Percentiles rank a stretch among this genome's conserved stretches.
Conservation (phyloP, 495 filamentous ascomycete genomes). For the Penicillium verhagenii region DNA sequence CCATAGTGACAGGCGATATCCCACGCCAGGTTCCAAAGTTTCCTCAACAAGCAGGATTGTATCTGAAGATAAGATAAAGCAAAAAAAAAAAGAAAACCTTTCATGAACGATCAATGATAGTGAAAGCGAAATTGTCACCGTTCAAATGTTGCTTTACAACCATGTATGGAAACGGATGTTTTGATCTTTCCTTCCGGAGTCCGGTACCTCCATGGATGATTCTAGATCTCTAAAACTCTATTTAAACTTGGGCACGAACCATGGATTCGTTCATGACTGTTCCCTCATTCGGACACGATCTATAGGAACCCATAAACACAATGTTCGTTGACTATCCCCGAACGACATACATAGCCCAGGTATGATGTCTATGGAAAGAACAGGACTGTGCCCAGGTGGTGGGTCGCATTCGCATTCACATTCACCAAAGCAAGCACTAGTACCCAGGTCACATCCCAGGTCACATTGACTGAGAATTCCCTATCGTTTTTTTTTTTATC, state of each 20-base stretch:
- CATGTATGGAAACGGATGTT: no score
- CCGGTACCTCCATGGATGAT: no score
- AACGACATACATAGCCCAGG: no score
- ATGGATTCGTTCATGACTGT: not conserved
- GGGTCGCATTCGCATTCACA: not conserved
- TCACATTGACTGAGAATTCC: no score
- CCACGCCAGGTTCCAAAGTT: not conserved
- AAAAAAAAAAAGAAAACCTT: not conserved
- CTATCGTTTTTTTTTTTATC: no score
- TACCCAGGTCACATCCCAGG: no score
- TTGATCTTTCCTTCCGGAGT: not conserved
- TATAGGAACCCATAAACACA: not conserved
- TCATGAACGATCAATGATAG: not conserved
- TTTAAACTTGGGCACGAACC: not conserved
- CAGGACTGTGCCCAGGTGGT: not conserved
- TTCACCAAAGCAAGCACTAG: not conserved
- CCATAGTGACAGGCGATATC: conserved; percentile 5
- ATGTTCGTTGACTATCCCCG: not conserved
- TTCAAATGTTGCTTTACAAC: no score
- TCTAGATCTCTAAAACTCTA: not conserved
- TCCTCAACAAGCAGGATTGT: not conserved
- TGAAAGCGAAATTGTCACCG: no score
- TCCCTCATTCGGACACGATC: not conserved
- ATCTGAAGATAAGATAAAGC: not conserved
- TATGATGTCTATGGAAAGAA: no score